Evolutionary conservation across 2,329 filamentous ascomycete species (phyloP), one percentile per base, ranked within the genome.

Genomic region (Ophiostoma himal-ulmi): DNA sequence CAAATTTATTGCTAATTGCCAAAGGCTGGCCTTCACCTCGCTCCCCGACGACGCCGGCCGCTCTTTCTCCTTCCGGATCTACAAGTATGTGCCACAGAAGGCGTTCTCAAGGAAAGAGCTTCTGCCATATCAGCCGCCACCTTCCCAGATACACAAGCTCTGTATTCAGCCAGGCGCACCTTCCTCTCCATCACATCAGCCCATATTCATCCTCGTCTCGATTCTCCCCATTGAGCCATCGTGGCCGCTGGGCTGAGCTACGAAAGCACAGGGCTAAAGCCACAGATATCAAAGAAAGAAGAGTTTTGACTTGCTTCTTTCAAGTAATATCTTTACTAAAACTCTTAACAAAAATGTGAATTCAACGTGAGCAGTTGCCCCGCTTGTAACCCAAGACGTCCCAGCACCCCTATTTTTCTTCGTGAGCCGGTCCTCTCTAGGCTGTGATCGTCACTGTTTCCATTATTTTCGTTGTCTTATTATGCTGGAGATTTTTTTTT

Each of bases 41-140:
- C 20, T 37, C 60, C 34, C 34, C 60, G 30, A n/a, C 60, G 41
- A 44, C 60, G 57, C 60, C 68, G 60, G 41, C 41, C 34, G n/a
- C 62, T 41, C 69, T 62, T 70, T 70, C 69, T 44, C 52, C 62
- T 70, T 67, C 48, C n/a, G 62, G 62, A n/a, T 64, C 30, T 17
- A 44, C 17, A n/a, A 20, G 14, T 48, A 20, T 60, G 69, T 70
- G 26, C 37, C 62, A 68, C 44, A 54, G 65, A 20, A 70, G 64
- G 69, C 64, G 54, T 30, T 20, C 22, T 11, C 57, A 22, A 39
- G 68, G 68, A 69, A 66, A 62, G 68, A 69, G 60, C 36, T 1
- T 26, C 60, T 41, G 36, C 62, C 20, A 22, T 20, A 39, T 39
- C 20, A 36, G 34, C 20, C 60, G 36, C 20, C n/a, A 8, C 60